Evolutionary conservation across 345 rosid genomes (phyloP).

Genomic region (Lumnitzera littorea): DNA sequence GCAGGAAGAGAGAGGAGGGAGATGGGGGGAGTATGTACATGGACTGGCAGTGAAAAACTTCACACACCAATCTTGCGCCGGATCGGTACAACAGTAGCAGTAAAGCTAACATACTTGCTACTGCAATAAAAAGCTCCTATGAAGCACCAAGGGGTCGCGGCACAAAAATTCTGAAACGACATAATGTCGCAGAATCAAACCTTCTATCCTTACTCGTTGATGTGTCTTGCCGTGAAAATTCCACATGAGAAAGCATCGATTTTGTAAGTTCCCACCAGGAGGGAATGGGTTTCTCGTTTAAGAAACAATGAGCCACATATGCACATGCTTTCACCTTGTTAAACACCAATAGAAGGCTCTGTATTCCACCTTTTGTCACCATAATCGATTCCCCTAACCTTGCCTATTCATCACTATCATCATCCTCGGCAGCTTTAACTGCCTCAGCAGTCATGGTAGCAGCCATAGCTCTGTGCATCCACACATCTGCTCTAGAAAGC

Average conservation of each 20-base stretch:
- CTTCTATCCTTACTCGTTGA: too few species aligned
- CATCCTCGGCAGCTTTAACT: slow-evolving; percentile 45
- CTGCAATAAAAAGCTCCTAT: slow-evolving; percentile 10
- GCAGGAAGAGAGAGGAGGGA: background rate
- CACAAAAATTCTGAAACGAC: background rate
- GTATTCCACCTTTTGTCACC: too few species aligned
- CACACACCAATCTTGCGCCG: slow-evolving; percentile 28
- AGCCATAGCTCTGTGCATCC: slow-evolving; percentile 84
- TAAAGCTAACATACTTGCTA: slow-evolving; percentile 19
- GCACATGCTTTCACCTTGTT: too few species aligned
- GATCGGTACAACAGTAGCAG: slow-evolving; percentile 14
- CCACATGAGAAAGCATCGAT: too few species aligned
- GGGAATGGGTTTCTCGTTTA: too few species aligned
- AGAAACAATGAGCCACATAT: too few species aligned
- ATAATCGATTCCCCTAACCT: slow-evolving; percentile 9
- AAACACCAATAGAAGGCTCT: too few species aligned
- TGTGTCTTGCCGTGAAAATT: too few species aligned
- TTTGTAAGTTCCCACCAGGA: too few species aligned
- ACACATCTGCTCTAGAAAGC: slow-evolving; percentile 73
- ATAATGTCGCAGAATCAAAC: too few species aligned
- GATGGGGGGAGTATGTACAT: slow-evolving; percentile 35
- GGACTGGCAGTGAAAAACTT: slow-evolving; percentile 33
- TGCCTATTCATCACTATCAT: slow-evolving; percentile 31
- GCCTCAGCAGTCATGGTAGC: slow-evolving; percentile 90
- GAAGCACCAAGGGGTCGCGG: slow-evolving; percentile 9